These are phyloP conservation scores for Termitomyces sp. DNA, from an alignment of 768 basidiomycete species.

Conservation along the genomic window DNA sequence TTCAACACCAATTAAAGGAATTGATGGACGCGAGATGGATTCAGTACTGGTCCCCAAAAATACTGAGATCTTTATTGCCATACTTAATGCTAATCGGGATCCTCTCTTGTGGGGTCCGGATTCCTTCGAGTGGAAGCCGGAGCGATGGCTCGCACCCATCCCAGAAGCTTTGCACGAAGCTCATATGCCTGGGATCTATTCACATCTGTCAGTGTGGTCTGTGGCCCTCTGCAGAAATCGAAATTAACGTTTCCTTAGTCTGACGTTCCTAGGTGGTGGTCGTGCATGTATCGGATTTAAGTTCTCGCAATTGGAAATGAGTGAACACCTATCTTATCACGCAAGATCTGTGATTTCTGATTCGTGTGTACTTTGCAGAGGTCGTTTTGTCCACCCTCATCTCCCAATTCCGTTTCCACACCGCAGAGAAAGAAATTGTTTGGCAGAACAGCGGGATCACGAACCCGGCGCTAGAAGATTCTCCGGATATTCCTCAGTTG, in stretches of 20 bases:
- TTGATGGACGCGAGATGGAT: not conserved
- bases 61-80: not conserved
- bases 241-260: not conserved
- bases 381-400: constrained; percentile 1
- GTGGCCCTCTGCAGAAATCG: not conserved
- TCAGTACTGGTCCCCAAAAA: not conserved
- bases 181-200: constrained; percentile 1
- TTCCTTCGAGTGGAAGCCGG: not conserved
- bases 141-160: not conserved
- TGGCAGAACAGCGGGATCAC: not conserved
- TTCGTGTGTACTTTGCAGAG: not conserved
- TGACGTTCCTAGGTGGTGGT: not conserved
- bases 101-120: not conserved
- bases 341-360: not conserved
- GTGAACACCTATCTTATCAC: not conserved
- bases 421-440: not conserved
- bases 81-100: not conserved
- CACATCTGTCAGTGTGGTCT: not conserved
- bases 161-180: not conserved
- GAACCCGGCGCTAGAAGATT: not conserved
- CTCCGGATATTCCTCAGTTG: not conserved
- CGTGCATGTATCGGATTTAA: not conserved
- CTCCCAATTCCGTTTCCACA: not conserved
- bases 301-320: constrained; percentile 2
- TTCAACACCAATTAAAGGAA: not conserved